Base-by-base conservation (phyloP, 768 basidiomycete genomes). In the Mycena latifolia region DNA sequence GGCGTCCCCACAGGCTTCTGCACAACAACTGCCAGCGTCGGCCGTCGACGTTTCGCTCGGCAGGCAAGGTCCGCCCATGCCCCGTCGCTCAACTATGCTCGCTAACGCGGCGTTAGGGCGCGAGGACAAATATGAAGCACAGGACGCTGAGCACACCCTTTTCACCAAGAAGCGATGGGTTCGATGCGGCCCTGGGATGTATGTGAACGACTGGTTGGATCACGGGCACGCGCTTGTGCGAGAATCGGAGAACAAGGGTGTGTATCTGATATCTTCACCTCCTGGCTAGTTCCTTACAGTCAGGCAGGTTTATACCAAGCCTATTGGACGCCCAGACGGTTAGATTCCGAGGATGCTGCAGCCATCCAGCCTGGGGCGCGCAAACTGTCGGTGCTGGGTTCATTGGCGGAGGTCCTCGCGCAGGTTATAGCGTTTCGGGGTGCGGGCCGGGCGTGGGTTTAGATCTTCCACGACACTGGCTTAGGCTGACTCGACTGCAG, bases 181-280 rank as follows among this genome's bases (percentile, higher is more conserved):
- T 6, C 55, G 39, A 6, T 64, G 63, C 10, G 48, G n/a, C 31
- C 33, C 41, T 5, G 48, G 48, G 12, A 18, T 58, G 1, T 64
- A 57, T 37, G 47, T 63, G 37, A 20, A 56, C 20, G 62, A 63
- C 48, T 41, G 55, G 15, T 20, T 25, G 17, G 9, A 20, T 3
- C n/a, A 31, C 3, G 62, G 62, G 0, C 62, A 63, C n/a, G 55
- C 43, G 18, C 33, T 58, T 17, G 3, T 64, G 12, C 55, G 41
- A 27, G 17, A 28, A 18, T 22, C 41, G 5, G 14, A 12, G 41
- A 12, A 3, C 7, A 3, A 43, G 6, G 41, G 41, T 43, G 41
- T 11, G 41, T n/a, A 43, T 43, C 2, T n/a, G 39, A 12, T 35
- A 14, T 11, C 41, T 43, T 2, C 18, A 5, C 2, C 18, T 6